Base-by-base conservation (phyloP, 2,329 filamentous ascomycete genomes). In the Ampelomyces quisqualis region DNA sequence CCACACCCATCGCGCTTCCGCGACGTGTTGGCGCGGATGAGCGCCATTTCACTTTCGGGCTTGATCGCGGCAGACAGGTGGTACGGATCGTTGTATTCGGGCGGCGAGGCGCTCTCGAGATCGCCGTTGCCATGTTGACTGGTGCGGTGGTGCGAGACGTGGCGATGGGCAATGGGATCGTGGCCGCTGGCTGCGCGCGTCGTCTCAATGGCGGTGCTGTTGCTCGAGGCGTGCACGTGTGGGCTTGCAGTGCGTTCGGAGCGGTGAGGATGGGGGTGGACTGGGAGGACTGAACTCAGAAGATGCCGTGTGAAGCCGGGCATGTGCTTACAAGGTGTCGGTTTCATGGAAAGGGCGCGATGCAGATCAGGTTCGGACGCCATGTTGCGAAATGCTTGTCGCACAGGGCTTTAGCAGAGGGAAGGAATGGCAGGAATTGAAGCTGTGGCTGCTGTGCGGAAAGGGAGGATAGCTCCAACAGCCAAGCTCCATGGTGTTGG, bases 21-120 rank as follows among this genome's bases (percentile, higher is more conserved):
- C 6, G 86, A 86, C 2, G 82, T 86, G 64, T 94, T 95, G 42
- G 89, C 85, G 49, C 82, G 81, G 66, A 95, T 91, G 56, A 80
- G 75, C 23, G 83, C 79, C 50, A 96, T 81, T 65, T 96, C 88
- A 13, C 77, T 79, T 20, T 82, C 75, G 14, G 85, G 82, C 72
- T 95, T 97, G 66, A 93, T 80, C 38, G 81, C 82, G 2, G 80
- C 79, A 1, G 86, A 82, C 3, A 97, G 82, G 39, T 84, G 81
- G 69, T 89, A 93, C 0, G 91, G 91, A 57, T 97, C 91, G 58
- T 81, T 85, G 58, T 84, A 80, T 7, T 74, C 75, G 0, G 84
- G 82, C 6, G 79, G 69, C 26, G 73, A 73, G 29, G 75, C 71
- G 17, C 70, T 62, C 52, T 77, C 74, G 45, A 75, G 57, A 38